Evolutionary conservation across 768 basidiomycete species (phyloP).

Genomic region (Cystobasidium tubakii): DNA sequence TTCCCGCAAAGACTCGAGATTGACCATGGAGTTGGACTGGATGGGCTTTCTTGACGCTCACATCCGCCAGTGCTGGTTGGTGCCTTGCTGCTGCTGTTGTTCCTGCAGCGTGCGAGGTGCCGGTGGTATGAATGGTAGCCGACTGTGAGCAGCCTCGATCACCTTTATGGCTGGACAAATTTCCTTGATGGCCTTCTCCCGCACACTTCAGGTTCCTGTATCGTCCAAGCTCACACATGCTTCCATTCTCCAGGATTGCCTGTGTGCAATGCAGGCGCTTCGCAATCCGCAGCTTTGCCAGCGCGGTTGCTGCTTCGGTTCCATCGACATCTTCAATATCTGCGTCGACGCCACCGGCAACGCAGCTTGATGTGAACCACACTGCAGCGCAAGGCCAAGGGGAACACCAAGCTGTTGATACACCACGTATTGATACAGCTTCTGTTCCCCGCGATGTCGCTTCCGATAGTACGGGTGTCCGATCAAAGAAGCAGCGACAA

Average conservation of each 20-base stretch:
- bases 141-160: no score
- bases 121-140: background rate
- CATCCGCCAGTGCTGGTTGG: background rate
- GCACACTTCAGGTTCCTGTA: no score
- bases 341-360: background rate
- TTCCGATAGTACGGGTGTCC: background rate
- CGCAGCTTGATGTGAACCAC: background rate
- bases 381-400: no score
- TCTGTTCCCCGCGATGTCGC: background rate
- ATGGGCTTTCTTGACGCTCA: background rate
- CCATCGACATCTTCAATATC: background rate
- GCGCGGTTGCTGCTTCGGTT: background rate
- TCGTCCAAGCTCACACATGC: background rate
- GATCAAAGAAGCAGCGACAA: background rate
- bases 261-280: background rate
- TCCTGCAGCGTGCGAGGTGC: background rate
- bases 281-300: conserved; percentile 16
- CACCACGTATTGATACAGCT: background rate
- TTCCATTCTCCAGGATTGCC: background rate
- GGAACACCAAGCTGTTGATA: no score
- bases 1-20: conserved; percentile 35
- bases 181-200: background rate
- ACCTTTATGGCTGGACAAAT: no score
- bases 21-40: conserved; percentile 31
- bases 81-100: background rate